These are phyloP conservation scores for Flueggea neowawraea DNA, from an alignment of 441 rosid genomes.

Conservation along the genomic window DNA sequence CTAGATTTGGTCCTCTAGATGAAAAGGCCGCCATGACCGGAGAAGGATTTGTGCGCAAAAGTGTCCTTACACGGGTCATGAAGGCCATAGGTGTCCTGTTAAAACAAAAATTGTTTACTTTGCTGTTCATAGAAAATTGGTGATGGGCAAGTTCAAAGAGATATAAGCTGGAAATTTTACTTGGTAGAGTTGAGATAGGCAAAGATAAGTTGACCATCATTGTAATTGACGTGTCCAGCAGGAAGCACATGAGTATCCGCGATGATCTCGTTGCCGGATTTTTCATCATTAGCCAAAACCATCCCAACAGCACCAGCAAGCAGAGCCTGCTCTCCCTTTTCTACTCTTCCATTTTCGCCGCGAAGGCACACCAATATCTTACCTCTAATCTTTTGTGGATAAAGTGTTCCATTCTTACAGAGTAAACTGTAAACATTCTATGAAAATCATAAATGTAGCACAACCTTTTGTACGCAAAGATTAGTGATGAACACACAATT, in stretches of 20 bases:
- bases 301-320: constrained; percentile 55
- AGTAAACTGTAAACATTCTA: constrained; percentile 22
- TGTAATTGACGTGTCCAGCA: constrained; percentile 38
- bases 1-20: constrained; percentile 51
- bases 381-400: constrained; percentile 43
- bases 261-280: constrained; percentile 34
- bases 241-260: constrained; percentile 62
- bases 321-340: constrained; percentile 47
- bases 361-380: constrained; percentile 52
- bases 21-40: constrained; percentile 61
- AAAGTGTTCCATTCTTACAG: constrained; percentile 38
- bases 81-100: constrained; percentile 24
- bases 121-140: too few relatives aligned
- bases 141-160: not conserved
- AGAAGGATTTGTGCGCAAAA: constrained; percentile 35
- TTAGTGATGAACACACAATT: too few relatives aligned
- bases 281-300: constrained; percentile 45
- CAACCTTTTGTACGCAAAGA: too few relatives aligned
- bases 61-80: constrained; percentile 27
- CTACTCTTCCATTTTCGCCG: constrained; percentile 38
- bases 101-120: not conserved
- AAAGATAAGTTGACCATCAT: constrained; percentile 30
- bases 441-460: not conserved
- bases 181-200: constrained; percentile 35
- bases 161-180: constrained; percentile 5